Evolutionary conservation across 305 asterid species (phyloP).

Genomic region (Fraxinus dipetala): DNA sequence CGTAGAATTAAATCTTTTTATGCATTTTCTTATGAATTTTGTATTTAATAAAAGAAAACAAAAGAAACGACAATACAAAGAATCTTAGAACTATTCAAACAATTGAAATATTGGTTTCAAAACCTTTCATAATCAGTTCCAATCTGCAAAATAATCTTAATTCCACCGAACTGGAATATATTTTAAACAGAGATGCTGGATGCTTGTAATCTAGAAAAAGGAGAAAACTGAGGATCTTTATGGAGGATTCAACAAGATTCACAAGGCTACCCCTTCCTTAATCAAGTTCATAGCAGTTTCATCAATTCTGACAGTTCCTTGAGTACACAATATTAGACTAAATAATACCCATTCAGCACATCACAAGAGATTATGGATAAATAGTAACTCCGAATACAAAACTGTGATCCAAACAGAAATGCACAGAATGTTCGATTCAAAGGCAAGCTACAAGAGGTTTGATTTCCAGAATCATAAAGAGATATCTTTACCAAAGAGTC

Average conservation of each 20-base stretch:
- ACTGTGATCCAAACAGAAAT: neutral
- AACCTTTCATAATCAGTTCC: neutral
- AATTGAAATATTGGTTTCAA: neutral
- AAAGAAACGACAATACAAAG: neutral
- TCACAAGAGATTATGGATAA: neutral
- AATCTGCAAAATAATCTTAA: neutral
- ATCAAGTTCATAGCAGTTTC: neutral
- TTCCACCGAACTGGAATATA: neutral
- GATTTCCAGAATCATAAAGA: too few relatives aligned
- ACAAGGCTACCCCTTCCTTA: neutral
- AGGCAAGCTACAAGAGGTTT: too few relatives aligned
- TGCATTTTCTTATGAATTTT: neutral
- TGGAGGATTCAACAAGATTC: neutral
- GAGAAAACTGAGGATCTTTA: neutral
- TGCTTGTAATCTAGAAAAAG: neutral
- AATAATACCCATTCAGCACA: neutral
- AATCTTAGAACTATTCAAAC: neutral
- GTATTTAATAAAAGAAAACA: neutral
- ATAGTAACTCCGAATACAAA: neutral
- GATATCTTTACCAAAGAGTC: too few relatives aligned
- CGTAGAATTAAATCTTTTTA: neutral
- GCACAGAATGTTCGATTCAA: neutral
- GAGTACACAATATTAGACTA: neutral
- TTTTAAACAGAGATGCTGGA: neutral
- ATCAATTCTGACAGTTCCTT: neutral